Percentiles rank a stretch among this genome's conserved stretches.
phyloP scores from a whole-genome alignment of 106 monocot genomes.

The Dendrobium nobile region DNA sequence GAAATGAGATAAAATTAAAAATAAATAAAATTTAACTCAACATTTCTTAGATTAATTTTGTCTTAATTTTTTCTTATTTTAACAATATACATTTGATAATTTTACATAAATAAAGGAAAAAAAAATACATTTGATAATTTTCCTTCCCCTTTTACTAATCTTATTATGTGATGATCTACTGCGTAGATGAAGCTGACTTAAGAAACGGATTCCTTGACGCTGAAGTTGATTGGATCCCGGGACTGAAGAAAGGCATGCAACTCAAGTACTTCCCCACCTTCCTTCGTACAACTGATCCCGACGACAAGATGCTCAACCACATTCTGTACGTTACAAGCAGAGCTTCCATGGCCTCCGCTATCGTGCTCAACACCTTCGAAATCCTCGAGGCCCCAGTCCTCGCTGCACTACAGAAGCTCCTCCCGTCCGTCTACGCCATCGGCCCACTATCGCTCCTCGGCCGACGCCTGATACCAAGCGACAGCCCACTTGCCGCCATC shows the following conservation, averaged over 20 bases:
- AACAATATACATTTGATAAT: too few species aligned
- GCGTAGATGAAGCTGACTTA: constrained; percentile 7
- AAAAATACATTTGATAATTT: background rate
- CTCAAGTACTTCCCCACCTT: constrained; percentile 8
- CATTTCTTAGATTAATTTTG: too few species aligned
- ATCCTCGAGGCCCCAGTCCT: background rate
- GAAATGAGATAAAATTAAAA: too few species aligned
- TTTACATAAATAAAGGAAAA: background rate
- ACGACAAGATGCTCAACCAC: constrained; percentile 3
- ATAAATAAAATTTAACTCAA: too few species aligned
- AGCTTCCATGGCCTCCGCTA: background rate
- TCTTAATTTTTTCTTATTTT: too few species aligned
- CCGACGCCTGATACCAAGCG: background rate
- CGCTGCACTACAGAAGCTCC: background rate
- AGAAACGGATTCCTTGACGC: constrained; percentile 15
- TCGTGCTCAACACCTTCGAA: constrained; percentile 6
- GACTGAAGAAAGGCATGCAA: background rate
- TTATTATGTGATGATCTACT: too few species aligned
- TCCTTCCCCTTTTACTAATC: background rate
- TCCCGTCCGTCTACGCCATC: constrained; percentile 1
- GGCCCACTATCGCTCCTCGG: background rate
- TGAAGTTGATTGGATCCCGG: constrained; percentile 5
- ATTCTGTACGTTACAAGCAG: background rate
- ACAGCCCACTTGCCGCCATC: background rate
- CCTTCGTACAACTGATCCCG: background rate